A percentile compares a stretch with the other conserved stretches of the same genome.
Evolutionary conservation across 371 early-diverging fungal species (phyloP).

Genomic region (Mortierella sp.): DNA sequence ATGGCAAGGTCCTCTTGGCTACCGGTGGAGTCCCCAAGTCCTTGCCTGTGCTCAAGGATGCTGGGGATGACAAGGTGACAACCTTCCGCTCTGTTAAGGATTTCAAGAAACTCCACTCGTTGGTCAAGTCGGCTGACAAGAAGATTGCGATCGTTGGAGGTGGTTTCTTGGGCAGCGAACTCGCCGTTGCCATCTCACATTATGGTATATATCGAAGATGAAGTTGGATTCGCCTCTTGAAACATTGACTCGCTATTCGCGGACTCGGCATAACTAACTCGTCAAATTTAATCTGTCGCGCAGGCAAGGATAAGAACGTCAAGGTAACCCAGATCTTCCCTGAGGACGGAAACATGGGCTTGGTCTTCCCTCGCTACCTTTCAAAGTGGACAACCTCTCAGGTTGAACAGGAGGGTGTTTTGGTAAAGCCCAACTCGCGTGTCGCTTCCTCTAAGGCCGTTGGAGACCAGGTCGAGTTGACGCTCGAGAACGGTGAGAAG

Average conservation of each 20-base stretch:
- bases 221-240: no score
- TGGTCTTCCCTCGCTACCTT: constrained; percentile 78
- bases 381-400: constrained; percentile 77
- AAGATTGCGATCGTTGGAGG: constrained; percentile 79
- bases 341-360: constrained; percentile 80
- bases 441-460: constrained; percentile 60
- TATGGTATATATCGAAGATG: constrained; percentile 62
- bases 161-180: constrained; percentile 82
- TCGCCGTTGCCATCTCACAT: constrained; percentile 75
- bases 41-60: constrained; percentile 56
- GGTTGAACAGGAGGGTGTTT: constrained; percentile 72
- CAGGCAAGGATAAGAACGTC: constrained; percentile 61
- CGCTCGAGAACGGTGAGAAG: constrained; percentile 59
- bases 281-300: no score
- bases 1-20: constrained; percentile 78
- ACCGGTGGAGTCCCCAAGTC: constrained; percentile 79
- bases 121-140: constrained; percentile 61
- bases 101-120: constrained; percentile 62
- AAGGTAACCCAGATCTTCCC: constrained; percentile 80
- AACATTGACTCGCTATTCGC: neutral
- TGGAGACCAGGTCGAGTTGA: constrained; percentile 62
- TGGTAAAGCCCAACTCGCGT: constrained; percentile 62
- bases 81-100: constrained; percentile 78
- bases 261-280: no score
- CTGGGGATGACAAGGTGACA: constrained; percentile 58